Conservation (phyloP, 371 early-diverging fungal genomes). For the Mucor saturninus region DNA sequence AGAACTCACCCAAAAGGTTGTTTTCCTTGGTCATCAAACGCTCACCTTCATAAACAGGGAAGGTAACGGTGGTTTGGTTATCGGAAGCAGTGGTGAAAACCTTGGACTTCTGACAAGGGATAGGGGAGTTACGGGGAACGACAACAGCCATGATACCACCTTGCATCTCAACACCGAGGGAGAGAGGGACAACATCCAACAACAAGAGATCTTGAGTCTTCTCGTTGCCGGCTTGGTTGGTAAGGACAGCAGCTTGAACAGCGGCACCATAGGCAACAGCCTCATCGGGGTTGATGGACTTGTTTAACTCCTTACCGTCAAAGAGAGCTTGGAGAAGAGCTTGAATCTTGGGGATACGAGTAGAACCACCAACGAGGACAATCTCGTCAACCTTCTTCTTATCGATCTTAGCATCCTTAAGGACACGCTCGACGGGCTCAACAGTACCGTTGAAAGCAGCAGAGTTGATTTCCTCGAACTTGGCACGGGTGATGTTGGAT, state of each 20-base stretch:
- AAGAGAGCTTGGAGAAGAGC: conserved; percentile 96
- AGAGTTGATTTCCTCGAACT: conserved; percentile 93
- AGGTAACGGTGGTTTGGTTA: conserved; percentile 92
- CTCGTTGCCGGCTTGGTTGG: conserved; percentile 66
- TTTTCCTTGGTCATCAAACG: conserved; percentile 92
- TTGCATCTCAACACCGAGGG: conserved; percentile 93
- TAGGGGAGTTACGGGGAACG: conserved; percentile 88
- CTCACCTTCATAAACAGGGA: conserved; percentile 95
- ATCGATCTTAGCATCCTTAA: conserved; percentile 93
- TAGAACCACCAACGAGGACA: conserved; percentile 99
- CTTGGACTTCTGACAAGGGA: conserved; percentile 91
- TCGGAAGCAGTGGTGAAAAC: conserved; percentile 95
- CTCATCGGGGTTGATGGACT: conserved; percentile 95
- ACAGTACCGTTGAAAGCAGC: conserved; percentile 84
- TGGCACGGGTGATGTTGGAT: conserved; percentile 91
- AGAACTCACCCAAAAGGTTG: conserved; percentile 92
- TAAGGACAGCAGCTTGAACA: conserved; percentile 87
- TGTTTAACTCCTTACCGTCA: conserved; percentile 82
- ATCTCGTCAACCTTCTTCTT: conserved; percentile 94
- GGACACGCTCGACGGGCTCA: conserved; percentile 83
- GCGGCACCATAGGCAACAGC: conserved; percentile 97
- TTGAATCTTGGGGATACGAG: conserved; percentile 99
- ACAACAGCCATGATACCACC: conserved; percentile 84
- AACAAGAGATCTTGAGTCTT: conserved; percentile 75
- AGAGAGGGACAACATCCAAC: conserved; percentile 90